Percentiles rank a stretch among this genome's conserved stretches.
phyloP scores from a whole-genome alignment of 1,284 basidiomycete genomes.

The Hortiboletus rubellus region DNA sequence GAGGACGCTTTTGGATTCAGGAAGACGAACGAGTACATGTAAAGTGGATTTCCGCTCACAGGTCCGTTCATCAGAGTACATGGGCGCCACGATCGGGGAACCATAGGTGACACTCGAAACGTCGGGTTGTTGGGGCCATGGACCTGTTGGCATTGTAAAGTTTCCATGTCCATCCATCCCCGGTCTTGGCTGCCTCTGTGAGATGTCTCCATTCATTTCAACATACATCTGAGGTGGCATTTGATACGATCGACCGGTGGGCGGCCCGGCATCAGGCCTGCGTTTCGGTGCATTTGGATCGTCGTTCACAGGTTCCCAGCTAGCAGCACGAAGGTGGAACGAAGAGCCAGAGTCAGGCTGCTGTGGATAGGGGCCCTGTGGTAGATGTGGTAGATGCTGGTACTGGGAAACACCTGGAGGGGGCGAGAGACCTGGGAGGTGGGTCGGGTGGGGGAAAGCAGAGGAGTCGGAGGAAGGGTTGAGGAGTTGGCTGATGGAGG shows the following conservation, averaged over 20 bases:
- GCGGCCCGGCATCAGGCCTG: constrained; percentile 33
- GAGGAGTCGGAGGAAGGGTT: constrained; percentile 43
- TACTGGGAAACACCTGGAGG: constrained; percentile 31
- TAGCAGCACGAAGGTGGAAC: constrained; percentile 46
- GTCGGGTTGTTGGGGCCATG: constrained; percentile 34
- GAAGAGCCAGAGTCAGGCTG: constrained; percentile 33
- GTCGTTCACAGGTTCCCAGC: constrained; percentile 41
- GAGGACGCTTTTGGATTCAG: constrained; percentile 23
- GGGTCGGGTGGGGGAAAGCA: constrained; percentile 32
- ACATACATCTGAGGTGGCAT: constrained; percentile 36
- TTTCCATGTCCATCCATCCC: constrained; percentile 34
- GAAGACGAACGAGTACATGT: constrained; percentile 2
- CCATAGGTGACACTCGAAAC: constrained; percentile 35
- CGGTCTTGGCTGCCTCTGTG: constrained; percentile 26
- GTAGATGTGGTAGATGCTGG: constrained; percentile 33
- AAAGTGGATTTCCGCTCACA: constrained; percentile 33
- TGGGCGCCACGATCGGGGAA: constrained; percentile 38
- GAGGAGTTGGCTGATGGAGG: constrained; percentile 54
- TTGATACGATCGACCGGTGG: constrained; percentile 36
- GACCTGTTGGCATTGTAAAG: constrained; percentile 26
- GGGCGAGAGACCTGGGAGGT: constrained; percentile 29
- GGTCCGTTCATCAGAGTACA: constrained; percentile 49
- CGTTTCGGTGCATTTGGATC: constrained; percentile 38
- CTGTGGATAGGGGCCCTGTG: constrained; percentile 32
- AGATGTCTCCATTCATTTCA: constrained; percentile 37